Evolutionary conservation across 164 flowering plant genomes (phyloP).

Genomic region (Chimonanthus praecox): DNA sequence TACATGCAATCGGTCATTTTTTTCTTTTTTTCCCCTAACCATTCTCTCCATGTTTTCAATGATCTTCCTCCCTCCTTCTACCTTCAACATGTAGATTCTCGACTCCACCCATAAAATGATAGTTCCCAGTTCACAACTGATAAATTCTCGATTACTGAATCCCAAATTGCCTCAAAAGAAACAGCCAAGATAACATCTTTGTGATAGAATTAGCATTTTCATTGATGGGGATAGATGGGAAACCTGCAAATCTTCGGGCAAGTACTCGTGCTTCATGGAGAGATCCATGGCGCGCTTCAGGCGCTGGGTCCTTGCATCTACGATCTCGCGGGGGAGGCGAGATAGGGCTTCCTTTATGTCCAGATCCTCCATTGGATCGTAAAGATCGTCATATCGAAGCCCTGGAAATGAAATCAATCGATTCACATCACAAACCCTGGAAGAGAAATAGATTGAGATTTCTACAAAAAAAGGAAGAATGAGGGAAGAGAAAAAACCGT

Average conservation of each 20-base stretch:
- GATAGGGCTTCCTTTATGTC: slow-evolving; percentile 83
- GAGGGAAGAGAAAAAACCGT: slow-evolving; percentile 35
- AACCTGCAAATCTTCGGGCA: slow-evolving; percentile 82
- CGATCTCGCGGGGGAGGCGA: slow-evolving; percentile 84
- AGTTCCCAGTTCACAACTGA: too few relatives aligned
- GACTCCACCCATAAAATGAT: too few relatives aligned
- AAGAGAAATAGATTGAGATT: neutral
- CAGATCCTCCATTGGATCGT: slow-evolving; percentile 69
- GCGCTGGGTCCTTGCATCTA: slow-evolving; percentile 91
- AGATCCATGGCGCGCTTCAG: slow-evolving; percentile 95
- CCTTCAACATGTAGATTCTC: too few relatives aligned
- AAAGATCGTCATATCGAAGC: slow-evolving; percentile 82
- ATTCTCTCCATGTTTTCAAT: too few relatives aligned
- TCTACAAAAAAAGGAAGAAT: too few relatives aligned
- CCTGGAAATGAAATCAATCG: slow-evolving; percentile 28
- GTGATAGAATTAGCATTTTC: too few relatives aligned
- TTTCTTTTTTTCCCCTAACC: too few relatives aligned
- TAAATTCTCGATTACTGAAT: too few relatives aligned
- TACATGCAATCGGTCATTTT: too few relatives aligned
- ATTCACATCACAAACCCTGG: neutral
- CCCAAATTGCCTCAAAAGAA: too few relatives aligned
- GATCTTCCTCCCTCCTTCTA: too few relatives aligned
- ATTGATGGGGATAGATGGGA: neutral
- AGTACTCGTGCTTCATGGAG: slow-evolving; percentile 94
- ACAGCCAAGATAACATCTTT: too few relatives aligned